Base-by-base conservation (phyloP, 805 yeast genomes). In the Debaryomyces hansenii region DNA sequence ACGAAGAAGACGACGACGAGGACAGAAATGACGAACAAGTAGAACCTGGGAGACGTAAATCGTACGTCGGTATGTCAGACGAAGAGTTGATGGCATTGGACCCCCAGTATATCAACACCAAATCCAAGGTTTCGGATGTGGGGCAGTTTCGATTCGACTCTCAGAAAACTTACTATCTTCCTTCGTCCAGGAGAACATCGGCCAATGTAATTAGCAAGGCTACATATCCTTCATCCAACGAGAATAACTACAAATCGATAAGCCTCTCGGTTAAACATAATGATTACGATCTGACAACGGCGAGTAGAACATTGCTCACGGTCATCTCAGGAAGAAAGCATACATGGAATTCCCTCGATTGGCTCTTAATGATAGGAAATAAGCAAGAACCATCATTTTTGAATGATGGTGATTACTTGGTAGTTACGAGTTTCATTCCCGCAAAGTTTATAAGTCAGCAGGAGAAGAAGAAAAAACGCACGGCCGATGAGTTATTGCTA, bases 81-180 rank as follows among this genome's bases (percentile, higher is more conserved):
- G 80, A 77, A 46, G 84, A 80, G 58, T 64, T 80, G 47, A 58
- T 79, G 62, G 80, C 78, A 10, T 62, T 80, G 49, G 85, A 80
- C 58, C 74, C 79, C 1, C 84, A 80, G 53, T 80, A 69, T 57
- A 48, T 46, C n/a, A 56, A 56, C 6, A 60, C 72, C 4, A 65
- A 69, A 45, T 64, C 73, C 18, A 63, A 66, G 48, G 59, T 66
- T 1, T 58, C 69, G 20, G 68, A 77, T 50, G 58, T 78, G 44
- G 72, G 70, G 43, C 60, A 65, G 42, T 78, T 75, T 60, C 70
- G 70, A 47, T 78, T 78, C 53, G 78, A 75, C 53, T 59, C 64
- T 46, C 70, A 68, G 49, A 60, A 58, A 33, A 67, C 70, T 6
- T 63, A 61, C 42, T 64, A 61, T 40, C 39, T 56, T 4, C 54